A percentile compares a stretch with the other conserved stretches of the same genome.
phyloP scores from a whole-genome alignment of 1,139 yeast species.

The Debaryomyces psychrophilus region DNA sequence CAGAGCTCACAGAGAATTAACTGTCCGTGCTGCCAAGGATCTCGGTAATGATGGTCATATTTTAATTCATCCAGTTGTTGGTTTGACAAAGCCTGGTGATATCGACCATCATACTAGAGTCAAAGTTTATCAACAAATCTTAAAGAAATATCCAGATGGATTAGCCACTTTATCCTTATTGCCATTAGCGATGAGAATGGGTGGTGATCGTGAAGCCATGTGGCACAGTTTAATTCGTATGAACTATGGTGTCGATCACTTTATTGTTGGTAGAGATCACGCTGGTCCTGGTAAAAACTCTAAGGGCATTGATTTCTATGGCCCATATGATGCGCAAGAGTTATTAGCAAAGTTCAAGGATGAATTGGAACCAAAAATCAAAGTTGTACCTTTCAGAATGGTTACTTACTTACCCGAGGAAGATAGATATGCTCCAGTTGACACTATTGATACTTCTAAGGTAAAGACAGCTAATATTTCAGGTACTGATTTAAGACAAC shows the following conservation, averaged over 20 bases:
- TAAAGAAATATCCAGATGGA: conserved; percentile 91
- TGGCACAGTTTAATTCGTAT: conserved; percentile 98
- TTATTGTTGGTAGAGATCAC: conserved; percentile 97
- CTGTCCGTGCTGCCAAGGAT: conserved; percentile 85
- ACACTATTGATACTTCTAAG: conserved; percentile 75
- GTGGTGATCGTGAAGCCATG: conserved; percentile 97
- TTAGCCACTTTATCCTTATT: conserved; percentile 86
- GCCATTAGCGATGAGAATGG: conserved; percentile 99
- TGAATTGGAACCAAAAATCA: conserved; percentile 70
- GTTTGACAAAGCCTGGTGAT: conserved; percentile 96
- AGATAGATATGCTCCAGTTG: conserved; percentile 94
- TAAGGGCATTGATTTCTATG: conserved; percentile 90
- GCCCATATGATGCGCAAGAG: conserved; percentile 96
- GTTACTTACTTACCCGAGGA: conserved; percentile 95
- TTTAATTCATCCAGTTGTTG: conserved; percentile 95
- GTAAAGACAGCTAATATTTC: conserved; percentile 88
- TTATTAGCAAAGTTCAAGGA: conserved; percentile 73
- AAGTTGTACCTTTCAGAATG: conserved; percentile 95
- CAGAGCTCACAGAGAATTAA: conserved; percentile 94
- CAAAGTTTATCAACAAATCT: conserved; percentile 88
- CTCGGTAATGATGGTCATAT: conserved; percentile 59
- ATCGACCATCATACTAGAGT: conserved; percentile 97
- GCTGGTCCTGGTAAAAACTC: conserved; percentile 98
- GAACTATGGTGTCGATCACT: conserved; percentile 96
- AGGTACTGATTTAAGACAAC: conserved; percentile 91